Evolutionary conservation across 1,284 basidiomycete species (phyloP).

Genomic region (Puccinia coronata): DNA sequence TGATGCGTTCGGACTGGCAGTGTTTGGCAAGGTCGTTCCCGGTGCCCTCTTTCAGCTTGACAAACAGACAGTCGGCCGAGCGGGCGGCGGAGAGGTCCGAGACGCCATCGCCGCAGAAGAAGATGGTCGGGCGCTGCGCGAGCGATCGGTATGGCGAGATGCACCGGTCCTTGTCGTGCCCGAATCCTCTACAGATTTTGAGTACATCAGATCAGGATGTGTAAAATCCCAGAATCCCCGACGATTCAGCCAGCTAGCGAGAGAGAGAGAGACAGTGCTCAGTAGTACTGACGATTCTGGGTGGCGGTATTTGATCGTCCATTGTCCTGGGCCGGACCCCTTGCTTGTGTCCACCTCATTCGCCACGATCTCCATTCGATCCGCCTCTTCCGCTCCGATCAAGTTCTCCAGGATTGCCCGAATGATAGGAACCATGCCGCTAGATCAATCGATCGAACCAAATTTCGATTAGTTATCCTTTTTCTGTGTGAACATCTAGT

Average conservation of each 20-base stretch:
- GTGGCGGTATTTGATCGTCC: conserved; percentile 84
- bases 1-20: conserved; percentile 63
- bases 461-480: too few species aligned
- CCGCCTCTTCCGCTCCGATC: conserved; percentile 71
- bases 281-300: conserved; percentile 73
- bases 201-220: not conserved
- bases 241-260: too few species aligned
- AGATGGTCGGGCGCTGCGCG: conserved; percentile 72
- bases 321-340: conserved; percentile 66
- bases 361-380: conserved; percentile 81
- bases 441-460: conserved; percentile 56
- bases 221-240: too few species aligned
- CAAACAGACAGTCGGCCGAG: conserved; percentile 86
- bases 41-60: conserved; percentile 73
- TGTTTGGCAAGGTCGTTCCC: conserved; percentile 82
- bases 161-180: conserved; percentile 89
- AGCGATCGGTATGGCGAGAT: conserved; percentile 81
- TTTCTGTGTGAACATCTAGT: too few species aligned
- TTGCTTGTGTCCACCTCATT: conserved; percentile 72
- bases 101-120: conserved; percentile 88
- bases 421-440: conserved; percentile 88
- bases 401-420: conserved; percentile 79
- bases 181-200: conserved; percentile 67
- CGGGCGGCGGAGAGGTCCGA: conserved; percentile 82
- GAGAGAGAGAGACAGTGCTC: too few species aligned